Percentiles rank a stretch among this genome's conserved stretches.
These are phyloP conservation scores for Symbiodinium pilosum DNA, from an alignment of 73 alveolate genomes.

Conservation along the genomic window DNA sequence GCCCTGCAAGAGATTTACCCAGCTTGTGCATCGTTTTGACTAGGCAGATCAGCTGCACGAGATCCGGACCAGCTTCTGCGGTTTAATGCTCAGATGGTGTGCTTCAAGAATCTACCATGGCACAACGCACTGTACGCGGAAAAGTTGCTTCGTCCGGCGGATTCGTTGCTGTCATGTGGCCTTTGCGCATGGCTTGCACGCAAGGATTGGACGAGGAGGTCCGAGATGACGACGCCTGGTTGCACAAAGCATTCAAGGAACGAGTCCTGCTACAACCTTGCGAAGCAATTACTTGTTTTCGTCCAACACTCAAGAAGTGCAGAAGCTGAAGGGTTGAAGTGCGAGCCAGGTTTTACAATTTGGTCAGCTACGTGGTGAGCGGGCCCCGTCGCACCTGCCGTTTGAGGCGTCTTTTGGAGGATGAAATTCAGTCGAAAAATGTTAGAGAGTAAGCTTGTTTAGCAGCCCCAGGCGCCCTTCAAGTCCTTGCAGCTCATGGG, in stretches of 20 bases:
- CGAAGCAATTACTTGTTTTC: too few species aligned
- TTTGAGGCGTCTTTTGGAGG: too few species aligned
- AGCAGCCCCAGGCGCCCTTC: slow-evolving; percentile 43
- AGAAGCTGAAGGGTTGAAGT: neutral
- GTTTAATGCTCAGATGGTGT: neutral
- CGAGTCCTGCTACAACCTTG: too few species aligned
- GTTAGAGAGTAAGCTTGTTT: too few species aligned
- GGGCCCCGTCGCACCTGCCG: slow-evolving; percentile 55
- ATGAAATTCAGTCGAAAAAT: too few species aligned
- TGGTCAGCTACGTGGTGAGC: slow-evolving; percentile 41
- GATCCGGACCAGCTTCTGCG: neutral
- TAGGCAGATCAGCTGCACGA: neutral
- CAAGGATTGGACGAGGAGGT: neutral
- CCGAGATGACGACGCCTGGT: neutral
- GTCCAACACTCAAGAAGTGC: too few species aligned
- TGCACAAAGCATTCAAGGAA: neutral
- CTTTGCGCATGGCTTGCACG: too few species aligned
- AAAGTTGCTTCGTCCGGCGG: too few species aligned
- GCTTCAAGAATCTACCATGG: too few species aligned
- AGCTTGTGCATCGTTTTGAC: neutral
- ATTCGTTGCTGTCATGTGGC: too few species aligned
- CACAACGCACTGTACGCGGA: too few species aligned
- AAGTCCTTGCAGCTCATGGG: slow-evolving; percentile 30
- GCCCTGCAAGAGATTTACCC: too few species aligned
- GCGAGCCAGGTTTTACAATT: slow-evolving; percentile 12